These are phyloP conservation scores for Agastache rugosa DNA, from an alignment of 257 asterid species.

Conservation along the genomic window DNA sequence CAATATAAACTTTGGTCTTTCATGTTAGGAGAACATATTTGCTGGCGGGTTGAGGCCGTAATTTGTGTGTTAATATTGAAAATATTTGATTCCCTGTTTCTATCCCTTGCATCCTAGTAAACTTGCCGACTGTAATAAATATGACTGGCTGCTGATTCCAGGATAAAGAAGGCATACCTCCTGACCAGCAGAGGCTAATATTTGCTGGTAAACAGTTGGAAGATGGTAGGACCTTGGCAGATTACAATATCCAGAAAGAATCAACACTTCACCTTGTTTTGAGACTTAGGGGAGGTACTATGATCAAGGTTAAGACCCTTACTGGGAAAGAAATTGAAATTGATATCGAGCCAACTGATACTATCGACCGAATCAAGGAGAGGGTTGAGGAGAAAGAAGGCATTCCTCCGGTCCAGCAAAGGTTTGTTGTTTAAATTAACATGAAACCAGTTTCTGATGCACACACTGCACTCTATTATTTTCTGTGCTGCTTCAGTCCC, in stretches of 20 bases:
- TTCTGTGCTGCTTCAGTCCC: background rate
- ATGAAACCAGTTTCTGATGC: background rate
- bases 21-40: background rate
- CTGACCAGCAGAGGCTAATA: constrained; percentile 75
- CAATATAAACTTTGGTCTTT: background rate
- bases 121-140: constrained; percentile 5
- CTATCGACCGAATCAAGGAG: constrained; percentile 74
- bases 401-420: constrained; percentile 75
- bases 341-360: constrained; percentile 76
- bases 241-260: constrained; percentile 68
- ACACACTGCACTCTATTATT: background rate
- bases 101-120: background rate
- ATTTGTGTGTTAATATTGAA: background rate
- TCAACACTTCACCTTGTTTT: constrained; percentile 71
- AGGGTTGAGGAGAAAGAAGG: constrained; percentile 86
- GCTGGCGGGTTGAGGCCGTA: background rate
- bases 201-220: constrained; percentile 79
- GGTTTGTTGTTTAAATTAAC: constrained; percentile 43
- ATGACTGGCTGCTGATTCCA: constrained; percentile 29
- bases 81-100: background rate
- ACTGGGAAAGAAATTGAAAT: constrained; percentile 74
- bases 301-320: constrained; percentile 80
- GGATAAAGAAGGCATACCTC: constrained; percentile 83
- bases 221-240: constrained; percentile 76
- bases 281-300: constrained; percentile 78